Evolutionary conservation across 164 flowering plant species (phyloP), one percentile per base, ranked within the genome.

Genomic region (Vitis rotundifolia): DNA sequence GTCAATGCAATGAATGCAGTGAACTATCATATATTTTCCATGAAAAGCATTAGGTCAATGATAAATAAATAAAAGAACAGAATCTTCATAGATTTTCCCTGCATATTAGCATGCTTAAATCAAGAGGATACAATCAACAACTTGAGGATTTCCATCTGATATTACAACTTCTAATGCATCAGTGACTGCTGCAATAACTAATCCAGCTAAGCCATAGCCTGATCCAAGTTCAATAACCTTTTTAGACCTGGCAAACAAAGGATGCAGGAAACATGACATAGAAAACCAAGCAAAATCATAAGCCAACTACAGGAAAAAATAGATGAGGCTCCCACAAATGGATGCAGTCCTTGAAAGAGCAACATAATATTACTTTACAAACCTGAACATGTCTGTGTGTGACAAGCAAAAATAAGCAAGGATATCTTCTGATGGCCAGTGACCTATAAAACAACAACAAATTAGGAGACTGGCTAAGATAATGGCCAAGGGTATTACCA

Each of bases 121-220:
- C 48, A 77, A 70, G 72, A 89, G 98, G 99, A 94, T 92, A 92
- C 99, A 95, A 83, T 95, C 87, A 76, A 90, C 96, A 62, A 95
- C 99, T 87, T 87, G 94, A 64, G 98, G 96, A 73, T 95, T 95
- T 70, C 98, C 97, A 83, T 95, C 99, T 29, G 98, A 85, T 68
- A 95, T 88, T 28, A 88, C 82, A 63, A 95, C 96, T 76, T 91
- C 94, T 56, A 63, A 68, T 66, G 96, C 98, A 61, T 95, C 90
- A 31, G 91, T 83, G 73, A 76, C 73, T 14, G 87, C 86, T 16
- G 93, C 98, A 83, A 93, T 80, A 63, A 85, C 94, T 66, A 95
- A 76, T 50, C 97, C 99, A 75, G 99, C 97, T 68, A 95, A 84
- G 61, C 99, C 99, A 85, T 93, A 95, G 50, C 99, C 99, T 22